Evolutionary conservation across 2,329 filamentous ascomycete species (phyloP), one percentile per base, ranked within the genome.

Genomic region (Metarhizium guizhouense): DNA sequence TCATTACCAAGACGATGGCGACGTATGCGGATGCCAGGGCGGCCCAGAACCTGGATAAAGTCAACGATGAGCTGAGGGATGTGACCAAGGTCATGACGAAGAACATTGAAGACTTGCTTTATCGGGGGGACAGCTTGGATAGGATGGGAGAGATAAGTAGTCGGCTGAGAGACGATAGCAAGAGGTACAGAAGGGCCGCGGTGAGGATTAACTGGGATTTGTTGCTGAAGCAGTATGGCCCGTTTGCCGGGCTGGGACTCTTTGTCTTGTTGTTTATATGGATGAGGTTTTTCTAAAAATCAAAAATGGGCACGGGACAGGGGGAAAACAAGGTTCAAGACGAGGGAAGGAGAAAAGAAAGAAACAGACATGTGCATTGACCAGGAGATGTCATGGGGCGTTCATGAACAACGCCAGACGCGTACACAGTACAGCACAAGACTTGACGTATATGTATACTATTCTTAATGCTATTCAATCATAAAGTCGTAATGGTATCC

Each of bases 71-170:
- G 79, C 82, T 99, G 62, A 87, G 92, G 70, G 94, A 97, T 73
- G 95, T 99, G 55, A 97, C 94, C 1, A 92, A 96, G 75, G 92
- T 99, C 68, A 99, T 99, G 95, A 97, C 92, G 55, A 97, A 97
- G 83, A 99, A 99, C 72, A 97, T 99, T 63, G 94, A 99, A 78
- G 94, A 99, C 71, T 76, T 99, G 67, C 77, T 99, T 54, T 99
- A 99, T 70, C 80, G 95, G 59, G 94, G 94, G 32, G 94, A 99
- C 70, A 94, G 86, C 65, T 74, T 99, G 63, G 94, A 99, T 75
- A 83, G 91, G 66, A 99, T 99, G 94, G 93, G 94, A 59, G 93
- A 97, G 75, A 87, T 96, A 68, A 95, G 88, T 65, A 87, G 84
- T 56, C 79, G 93, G 59, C 73, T 99, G 69, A 79, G 90, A 60